Percentiles rank a stretch among this genome's conserved stretches.
Evolutionary conservation across 169 alveolate genomes (phyloP).

Genomic region (Plasmodium yoelii): DNA sequence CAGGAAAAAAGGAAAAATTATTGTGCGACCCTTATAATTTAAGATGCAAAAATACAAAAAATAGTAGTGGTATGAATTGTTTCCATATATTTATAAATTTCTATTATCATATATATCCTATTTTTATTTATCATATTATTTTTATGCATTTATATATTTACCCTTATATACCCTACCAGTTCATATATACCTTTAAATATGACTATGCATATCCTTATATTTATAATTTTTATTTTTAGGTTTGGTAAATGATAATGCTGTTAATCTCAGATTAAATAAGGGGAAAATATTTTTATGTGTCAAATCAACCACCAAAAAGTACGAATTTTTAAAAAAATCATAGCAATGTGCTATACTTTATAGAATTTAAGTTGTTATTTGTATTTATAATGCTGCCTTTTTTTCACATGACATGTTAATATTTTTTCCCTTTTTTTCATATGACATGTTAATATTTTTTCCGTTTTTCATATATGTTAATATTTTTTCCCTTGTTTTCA

Average conservation of each 20-base stretch:
- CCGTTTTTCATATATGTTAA: too few species aligned
- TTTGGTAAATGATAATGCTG: conserved; percentile 29
- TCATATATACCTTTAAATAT: conserved; percentile 1
- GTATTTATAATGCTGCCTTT: too few species aligned
- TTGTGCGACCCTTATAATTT: conserved; percentile 50
- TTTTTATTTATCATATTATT: too few species aligned
- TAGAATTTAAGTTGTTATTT: too few species aligned
- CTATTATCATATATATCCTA: neutral
- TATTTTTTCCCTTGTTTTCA: too few species aligned
- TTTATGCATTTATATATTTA: neutral
- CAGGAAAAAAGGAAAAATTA: conserved; percentile 44
- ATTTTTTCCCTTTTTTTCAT: too few species aligned
- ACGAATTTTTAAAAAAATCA: neutral
- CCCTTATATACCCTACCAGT: neutral
- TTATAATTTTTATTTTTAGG: conserved; percentile 28
- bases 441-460: too few species aligned
- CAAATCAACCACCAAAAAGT: conserved; percentile 9
- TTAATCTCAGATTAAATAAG: conserved; percentile 30
- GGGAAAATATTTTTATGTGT: conserved; percentile 46
- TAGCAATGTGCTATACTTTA: too few species aligned
- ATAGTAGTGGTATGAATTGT: conserved; percentile 48
- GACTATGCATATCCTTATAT: neutral
- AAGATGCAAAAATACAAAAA: conserved; percentile 30
- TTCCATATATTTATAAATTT: neutral
- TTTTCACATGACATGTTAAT: too few species aligned